A percentile compares a stretch with the other conserved stretches of the same genome.
phyloP scores from a whole-genome alignment of 2,329 filamentous ascomycete genomes.

The Sporothrix dimorphospora region DNA sequence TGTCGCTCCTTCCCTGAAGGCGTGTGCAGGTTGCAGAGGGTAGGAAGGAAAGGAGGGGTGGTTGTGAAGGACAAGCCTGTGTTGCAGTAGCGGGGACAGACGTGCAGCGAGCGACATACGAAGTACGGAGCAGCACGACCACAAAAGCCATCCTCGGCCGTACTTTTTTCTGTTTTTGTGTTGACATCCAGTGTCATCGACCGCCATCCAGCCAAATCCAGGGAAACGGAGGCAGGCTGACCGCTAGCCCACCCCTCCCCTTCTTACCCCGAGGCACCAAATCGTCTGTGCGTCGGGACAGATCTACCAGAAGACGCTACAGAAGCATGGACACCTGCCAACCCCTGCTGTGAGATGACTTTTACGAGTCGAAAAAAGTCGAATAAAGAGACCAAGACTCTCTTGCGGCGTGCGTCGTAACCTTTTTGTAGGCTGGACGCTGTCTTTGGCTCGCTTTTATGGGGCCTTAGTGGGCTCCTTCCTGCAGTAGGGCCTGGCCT shows the following conservation, averaged over 20 bases:
- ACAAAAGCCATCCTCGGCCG: conserved; percentile 14
- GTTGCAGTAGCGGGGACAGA: conserved; percentile 6
- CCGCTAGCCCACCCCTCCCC: background rate
- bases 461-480: background rate
- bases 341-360: background rate
- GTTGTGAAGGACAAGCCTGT: background rate
- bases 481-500: background rate
- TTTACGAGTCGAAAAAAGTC: background rate
- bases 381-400: background rate
- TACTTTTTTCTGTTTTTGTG: conserved; percentile 8
- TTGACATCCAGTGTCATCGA: background rate
- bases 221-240: background rate
- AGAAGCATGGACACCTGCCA: conserved; percentile 21
- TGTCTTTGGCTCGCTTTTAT: background rate
- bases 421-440: background rate
- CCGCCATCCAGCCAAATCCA: background rate
- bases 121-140: background rate
- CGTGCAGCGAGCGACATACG: conserved; percentile 11
- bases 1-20: conserved; percentile 4
- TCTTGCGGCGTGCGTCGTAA: background rate
- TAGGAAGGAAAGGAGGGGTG: background rate
- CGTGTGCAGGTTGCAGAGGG: background rate
- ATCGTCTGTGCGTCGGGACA: conserved; percentile 27
- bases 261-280: conserved; percentile 21
- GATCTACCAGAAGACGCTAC: conserved; percentile 22